These are phyloP conservation scores for Phytopythium sindhum DNA, from an alignment of 352 stramenopile species.

Conservation along the genomic window DNA sequence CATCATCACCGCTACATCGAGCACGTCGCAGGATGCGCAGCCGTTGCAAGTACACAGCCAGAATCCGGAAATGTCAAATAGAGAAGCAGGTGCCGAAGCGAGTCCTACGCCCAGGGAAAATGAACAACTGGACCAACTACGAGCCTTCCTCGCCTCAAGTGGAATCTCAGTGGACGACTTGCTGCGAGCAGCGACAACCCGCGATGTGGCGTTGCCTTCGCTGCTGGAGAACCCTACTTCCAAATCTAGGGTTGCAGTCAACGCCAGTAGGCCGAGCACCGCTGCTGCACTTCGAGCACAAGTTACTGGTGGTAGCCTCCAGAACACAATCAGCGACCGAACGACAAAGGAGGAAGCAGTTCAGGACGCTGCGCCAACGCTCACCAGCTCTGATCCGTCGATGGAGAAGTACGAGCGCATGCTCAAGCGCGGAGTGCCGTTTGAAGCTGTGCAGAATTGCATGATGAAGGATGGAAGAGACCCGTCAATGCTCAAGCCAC, in stretches of 20 bases:
- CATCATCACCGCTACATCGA: background rate
- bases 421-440: constrained; percentile 65
- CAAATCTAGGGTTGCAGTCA: background rate
- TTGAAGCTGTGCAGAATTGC: constrained; percentile 69
- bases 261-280: background rate
- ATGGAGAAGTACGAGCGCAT: constrained; percentile 59
- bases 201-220: background rate
- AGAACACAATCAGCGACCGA: background rate
- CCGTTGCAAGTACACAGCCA: background rate
- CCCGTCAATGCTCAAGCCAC: constrained; percentile 25
- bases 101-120: background rate
- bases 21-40: background rate
- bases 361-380: background rate
- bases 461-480: constrained; percentile 67
- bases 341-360: background rate
- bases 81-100: background rate
- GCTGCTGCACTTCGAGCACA: background rate
- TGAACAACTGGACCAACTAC: constrained; percentile 54
- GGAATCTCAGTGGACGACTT: constrained; percentile 74
- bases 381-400: background rate
- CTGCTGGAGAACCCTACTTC: background rate
- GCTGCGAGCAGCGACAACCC: constrained; percentile 53
- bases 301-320: background rate
- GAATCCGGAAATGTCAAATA: background rate
- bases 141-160: constrained; percentile 53